Base-by-base conservation (phyloP, 164 flowering plant genomes). In the Piper longum region DNA sequence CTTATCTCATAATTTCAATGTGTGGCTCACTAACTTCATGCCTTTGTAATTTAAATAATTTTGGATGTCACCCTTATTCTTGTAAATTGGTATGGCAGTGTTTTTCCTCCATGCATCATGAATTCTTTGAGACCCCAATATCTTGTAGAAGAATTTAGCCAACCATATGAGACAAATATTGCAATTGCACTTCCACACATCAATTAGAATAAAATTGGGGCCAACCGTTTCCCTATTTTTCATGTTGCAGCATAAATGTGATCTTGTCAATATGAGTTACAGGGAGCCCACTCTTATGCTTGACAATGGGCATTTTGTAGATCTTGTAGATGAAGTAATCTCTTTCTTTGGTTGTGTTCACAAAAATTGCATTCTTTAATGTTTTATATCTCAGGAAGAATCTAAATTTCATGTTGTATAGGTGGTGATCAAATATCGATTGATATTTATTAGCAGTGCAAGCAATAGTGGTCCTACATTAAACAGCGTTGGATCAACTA, bases 401-500 rank as follows among this genome's bases (percentile, higher is more conserved):
- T 7, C 4, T 57, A 16, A 26, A 57, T 57, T n/a, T 26, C 11
- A 26, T 18, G 36, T 8, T 41, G 26, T 57, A 26, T 72, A 93
- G 99, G 97, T 72, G 60, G 97, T 93, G n/a, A 79, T 88, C 69
- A 87, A 93, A 74, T 85, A 90, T 72, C 85, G 81, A 16, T 41
- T 93, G 57, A 81, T 88, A 83, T 93, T 85, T 64, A 78, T 93
- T 61, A 90, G 99, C 69, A 93, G 97, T 75, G 97, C 96, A 79
- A 97, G 99, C 40, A 93, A 93, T 67, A 81, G 79, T 77, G 99
- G 99, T 36, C 99, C 99, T 62, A 95, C 95, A 64, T 75, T 93
- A 78, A 89, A 69, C 78, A 93, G 97, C 64, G 99, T 93, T 43
- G 99, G 99, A 64, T 95, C 99, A 64, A 97, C 99, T 62, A 97